Evolutionary conservation across 805 yeast genomes (phyloP), one percentile per base, ranked within the genome.

Genomic region (Candida andamanensis): DNA sequence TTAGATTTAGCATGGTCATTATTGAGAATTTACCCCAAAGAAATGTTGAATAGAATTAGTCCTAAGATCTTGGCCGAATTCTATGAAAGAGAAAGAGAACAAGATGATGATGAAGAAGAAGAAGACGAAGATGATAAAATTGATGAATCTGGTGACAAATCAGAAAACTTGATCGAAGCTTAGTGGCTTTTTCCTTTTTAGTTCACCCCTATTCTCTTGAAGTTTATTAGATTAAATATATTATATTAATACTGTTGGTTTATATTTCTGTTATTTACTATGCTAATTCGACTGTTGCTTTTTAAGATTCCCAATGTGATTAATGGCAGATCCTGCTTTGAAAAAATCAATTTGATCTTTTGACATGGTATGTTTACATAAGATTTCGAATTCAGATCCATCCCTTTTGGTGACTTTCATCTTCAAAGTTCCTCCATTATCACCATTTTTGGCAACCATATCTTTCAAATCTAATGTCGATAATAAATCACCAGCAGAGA

Each of bases 1-100:
- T 78, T 92, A 59, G 98, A 92, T 60, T 89, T 85, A 60, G 99
- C 98, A 35, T 92, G 99, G 99, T 79, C 94, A 27, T 74, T 92
- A 59, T 74, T 92, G 62, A 87, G 99, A 76, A 92, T 92, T 62
- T 92, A 92, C 72, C 99, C 99, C 56, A 92, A 89, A 78, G 97
- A 92, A 68, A 74, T 92, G 84, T 80, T 92, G 57, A 92, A 92
- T 74, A 87, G 98, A 79, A 86, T 92, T 56, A 87, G 96, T 39
- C 97, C 97, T 60, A 92, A 92, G 79, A 86, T 92, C 50, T 70
- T 92, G 56, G 80, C 79, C 47, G 97, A 90, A 66, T 92, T 90
- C 67, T 92, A 92, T 67, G 97, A 90, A 53, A 78, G 96, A 65
- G 79, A 80, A 30, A 78, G 86, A 57, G 78, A 74, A 39, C 78